phyloP scores from a whole-genome alignment of 352 stramenopile species.

The Pythium angustatum region DNA sequence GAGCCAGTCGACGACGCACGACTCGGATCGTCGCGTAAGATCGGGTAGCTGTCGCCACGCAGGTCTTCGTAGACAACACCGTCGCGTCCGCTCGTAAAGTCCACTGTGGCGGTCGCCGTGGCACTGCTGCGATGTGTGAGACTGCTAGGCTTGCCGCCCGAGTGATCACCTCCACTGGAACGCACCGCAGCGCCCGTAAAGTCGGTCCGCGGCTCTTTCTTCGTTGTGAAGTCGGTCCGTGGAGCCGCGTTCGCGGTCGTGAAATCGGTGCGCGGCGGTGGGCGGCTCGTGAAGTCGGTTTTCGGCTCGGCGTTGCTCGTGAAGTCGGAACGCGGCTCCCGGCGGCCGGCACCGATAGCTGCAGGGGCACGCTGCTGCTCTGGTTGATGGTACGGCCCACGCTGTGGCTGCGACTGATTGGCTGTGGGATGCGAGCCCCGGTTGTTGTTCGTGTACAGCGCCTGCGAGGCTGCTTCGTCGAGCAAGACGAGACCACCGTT shows the following conservation, averaged over 20 bases:
- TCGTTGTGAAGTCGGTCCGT: slow-evolving; percentile 9
- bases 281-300: slow-evolving; percentile 12
- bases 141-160: slow-evolving; percentile 20
- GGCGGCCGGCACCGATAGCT: not conserved
- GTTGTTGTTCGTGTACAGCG: slow-evolving; percentile 12
- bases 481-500: slow-evolving; percentile 17
- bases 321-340: slow-evolving; percentile 29
- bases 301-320: not conserved
- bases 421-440: not conserved
- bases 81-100: slow-evolving; percentile 16
- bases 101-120: slow-evolving; percentile 3
- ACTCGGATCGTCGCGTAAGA: slow-evolving; percentile 21
- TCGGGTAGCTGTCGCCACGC: slow-evolving; percentile 20
- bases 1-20: slow-evolving; percentile 11
- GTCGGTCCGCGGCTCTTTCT: slow-evolving; percentile 10
- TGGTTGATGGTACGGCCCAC: too few relatives aligned
- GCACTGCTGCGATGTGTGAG: slow-evolving; percentile 9
- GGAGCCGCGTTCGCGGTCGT: slow-evolving; percentile 4
- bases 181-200: not conserved
- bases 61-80: slow-evolving; percentile 16
- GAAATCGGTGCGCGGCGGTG: slow-evolving; percentile 17
- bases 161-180: slow-evolving; percentile 6
- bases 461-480: slow-evolving; percentile 6
- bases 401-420: not conserved
- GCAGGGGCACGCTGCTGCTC: too few relatives aligned